Conservation (phyloP, 2,329 filamentous ascomycete species). For the Hypoxylon sp. region DNA sequence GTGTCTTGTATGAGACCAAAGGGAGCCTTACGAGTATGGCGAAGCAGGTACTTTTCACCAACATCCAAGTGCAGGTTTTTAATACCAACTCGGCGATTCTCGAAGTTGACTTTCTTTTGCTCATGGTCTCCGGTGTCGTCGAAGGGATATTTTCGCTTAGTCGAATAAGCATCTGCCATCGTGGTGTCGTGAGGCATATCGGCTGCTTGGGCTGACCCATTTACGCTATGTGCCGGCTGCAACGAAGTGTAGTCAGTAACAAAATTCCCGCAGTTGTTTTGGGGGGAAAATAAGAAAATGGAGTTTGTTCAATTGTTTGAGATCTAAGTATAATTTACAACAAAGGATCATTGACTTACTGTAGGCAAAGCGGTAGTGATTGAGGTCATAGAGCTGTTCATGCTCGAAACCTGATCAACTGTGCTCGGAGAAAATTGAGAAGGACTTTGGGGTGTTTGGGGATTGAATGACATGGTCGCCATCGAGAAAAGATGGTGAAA, state of each 20-base stretch:
- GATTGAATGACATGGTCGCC: slow-evolving; percentile 75
- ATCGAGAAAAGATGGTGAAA: slow-evolving; percentile 51
- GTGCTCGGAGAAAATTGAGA: slow-evolving; percentile 72
- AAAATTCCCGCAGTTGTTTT: slow-evolving; percentile 4
- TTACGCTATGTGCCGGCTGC: slow-evolving; percentile 53
- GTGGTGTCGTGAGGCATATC: slow-evolving; percentile 60
- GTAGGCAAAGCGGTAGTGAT: slow-evolving; percentile 71
- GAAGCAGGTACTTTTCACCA: slow-evolving; percentile 76
- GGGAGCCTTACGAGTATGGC: slow-evolving; percentile 76
- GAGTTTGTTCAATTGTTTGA: neutral
- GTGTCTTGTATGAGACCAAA: slow-evolving; percentile 54
- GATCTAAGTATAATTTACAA: neutral
- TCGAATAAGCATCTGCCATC: slow-evolving; percentile 67
- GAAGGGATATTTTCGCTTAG: slow-evolving; percentile 73
- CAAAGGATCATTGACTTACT: slow-evolving; percentile 42
- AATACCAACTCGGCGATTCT: slow-evolving; percentile 73
- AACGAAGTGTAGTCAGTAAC: slow-evolving; percentile 33
- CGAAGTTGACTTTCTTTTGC: slow-evolving; percentile 74
- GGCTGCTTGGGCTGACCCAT: slow-evolving; percentile 52
- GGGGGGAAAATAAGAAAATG: neutral
- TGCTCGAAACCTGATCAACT: slow-evolving; percentile 66
- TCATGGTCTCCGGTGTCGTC: slow-evolving; percentile 70
- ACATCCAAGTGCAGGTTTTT: slow-evolving; percentile 76
- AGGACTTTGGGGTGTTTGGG: slow-evolving; percentile 77
- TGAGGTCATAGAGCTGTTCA: slow-evolving; percentile 66